Evolutionary conservation across 257 asterid genomes (phyloP).

Genomic region (Haberlea rhodopensis): DNA sequence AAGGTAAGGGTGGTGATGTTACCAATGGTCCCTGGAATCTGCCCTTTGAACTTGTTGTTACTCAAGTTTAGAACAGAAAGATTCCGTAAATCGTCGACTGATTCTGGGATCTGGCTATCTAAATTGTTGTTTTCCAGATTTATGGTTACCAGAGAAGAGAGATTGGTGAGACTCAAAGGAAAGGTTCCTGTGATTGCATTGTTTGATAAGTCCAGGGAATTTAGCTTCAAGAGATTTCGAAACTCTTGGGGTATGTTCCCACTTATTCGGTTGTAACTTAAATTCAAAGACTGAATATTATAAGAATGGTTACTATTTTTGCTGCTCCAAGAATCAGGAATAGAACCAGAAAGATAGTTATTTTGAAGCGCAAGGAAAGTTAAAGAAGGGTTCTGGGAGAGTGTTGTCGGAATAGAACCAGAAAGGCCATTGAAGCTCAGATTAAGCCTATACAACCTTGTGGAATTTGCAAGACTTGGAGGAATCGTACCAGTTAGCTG

Average conservation of each 20-base stretch:
- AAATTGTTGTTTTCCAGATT: conserved; percentile 44
- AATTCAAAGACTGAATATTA: background rate
- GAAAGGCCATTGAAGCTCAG: conserved; percentile 47
- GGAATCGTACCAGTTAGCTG: conserved; percentile 55
- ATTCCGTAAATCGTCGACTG: conserved; percentile 36
- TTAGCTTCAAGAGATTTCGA: conserved; percentile 30
- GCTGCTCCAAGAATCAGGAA: conserved; percentile 53
- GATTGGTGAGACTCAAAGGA: conserved; percentile 38
- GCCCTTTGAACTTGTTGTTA: conserved; percentile 47
- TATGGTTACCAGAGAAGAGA: conserved; percentile 40
- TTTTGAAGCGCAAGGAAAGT: conserved; percentile 53
- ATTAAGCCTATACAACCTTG: background rate
- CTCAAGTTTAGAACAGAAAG: conserved; percentile 49
- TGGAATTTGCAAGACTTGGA: conserved; percentile 51
- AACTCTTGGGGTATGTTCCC: background rate
- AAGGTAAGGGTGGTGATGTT: conserved; percentile 43
- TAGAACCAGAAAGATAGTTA: conserved; percentile 65
- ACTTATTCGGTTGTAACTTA: background rate
- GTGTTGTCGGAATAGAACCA: conserved; percentile 59
- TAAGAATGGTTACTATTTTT: background rate
- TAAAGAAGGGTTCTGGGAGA: conserved; percentile 16
- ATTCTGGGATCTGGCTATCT: conserved; percentile 45
- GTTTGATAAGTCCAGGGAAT: conserved; percentile 50
- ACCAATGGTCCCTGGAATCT: conserved; percentile 54
- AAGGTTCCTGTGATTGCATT: conserved; percentile 48